phyloP scores from a whole-genome alignment of 768 basidiomycete genomes.

The Tulasnella sp. region DNA sequence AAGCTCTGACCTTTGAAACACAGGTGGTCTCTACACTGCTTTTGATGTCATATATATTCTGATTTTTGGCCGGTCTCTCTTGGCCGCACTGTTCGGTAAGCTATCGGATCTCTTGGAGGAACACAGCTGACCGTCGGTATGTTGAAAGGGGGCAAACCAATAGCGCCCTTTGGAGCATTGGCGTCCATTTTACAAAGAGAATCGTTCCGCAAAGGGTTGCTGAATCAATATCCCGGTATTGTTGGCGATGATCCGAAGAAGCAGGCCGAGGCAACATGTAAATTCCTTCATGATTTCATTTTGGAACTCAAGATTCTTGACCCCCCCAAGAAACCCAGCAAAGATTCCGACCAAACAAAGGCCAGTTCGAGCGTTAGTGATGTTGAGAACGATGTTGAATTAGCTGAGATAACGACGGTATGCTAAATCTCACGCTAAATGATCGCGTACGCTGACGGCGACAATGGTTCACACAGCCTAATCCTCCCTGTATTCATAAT shows the following conservation, averaged over 20 bases:
- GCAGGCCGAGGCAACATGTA: neutral
- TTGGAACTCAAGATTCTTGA: neutral
- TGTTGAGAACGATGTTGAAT: too few relatives aligned
- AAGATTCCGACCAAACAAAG: neutral
- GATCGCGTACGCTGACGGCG: too few relatives aligned
- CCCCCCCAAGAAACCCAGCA: neutral
- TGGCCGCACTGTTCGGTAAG: neutral
- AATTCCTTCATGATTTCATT: slow-evolving; percentile 3
- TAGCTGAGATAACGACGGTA: too few relatives aligned
- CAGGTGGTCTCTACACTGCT: neutral
- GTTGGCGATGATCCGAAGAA: neutral
- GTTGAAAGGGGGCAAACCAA: neutral
- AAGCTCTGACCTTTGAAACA: neutral
- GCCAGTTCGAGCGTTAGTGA: too few relatives aligned
- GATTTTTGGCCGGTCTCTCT: neutral
- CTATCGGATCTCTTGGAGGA: neutral
- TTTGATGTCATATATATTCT: neutral
- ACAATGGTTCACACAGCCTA: too few relatives aligned
- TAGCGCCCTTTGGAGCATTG: neutral
- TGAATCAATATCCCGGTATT: neutral
- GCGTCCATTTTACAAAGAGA: neutral
- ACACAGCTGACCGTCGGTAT: neutral
- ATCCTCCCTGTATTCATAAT: too few relatives aligned
- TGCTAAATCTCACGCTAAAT: too few relatives aligned
- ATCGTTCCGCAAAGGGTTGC: neutral